Evolutionary conservation across 768 basidiomycete genomes (phyloP).

Genomic region (Plicaturopsis crispa): DNA sequence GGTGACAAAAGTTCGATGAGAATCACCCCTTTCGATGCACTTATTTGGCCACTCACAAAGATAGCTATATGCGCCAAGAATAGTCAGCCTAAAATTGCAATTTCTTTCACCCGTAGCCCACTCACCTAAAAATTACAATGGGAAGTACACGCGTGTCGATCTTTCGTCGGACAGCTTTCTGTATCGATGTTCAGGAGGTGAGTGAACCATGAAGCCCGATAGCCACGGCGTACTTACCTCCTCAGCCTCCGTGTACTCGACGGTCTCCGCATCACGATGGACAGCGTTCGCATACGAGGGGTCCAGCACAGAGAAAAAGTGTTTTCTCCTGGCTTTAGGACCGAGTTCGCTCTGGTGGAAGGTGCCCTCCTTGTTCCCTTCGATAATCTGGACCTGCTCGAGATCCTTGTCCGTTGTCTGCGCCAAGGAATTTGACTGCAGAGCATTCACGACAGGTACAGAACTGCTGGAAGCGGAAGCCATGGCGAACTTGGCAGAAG

Average conservation of each 20-base stretch:
- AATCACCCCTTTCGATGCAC: too few relatives aligned
- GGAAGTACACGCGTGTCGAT: conserved; percentile 45
- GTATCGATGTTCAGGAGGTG: neutral
- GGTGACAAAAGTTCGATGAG: neutral
- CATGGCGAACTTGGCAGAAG: too few relatives aligned
- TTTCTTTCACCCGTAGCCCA: conserved; percentile 1
- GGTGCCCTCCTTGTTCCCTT: conserved; percentile 26
- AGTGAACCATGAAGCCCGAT: neutral
- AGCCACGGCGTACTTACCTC: conserved; percentile 24
- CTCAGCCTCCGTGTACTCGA: conserved; percentile 42
- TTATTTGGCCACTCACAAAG: conserved; percentile 31
- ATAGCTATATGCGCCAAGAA: too few relatives aligned
- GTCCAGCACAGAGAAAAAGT: conserved; percentile 17
- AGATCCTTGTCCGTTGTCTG: conserved; percentile 2
- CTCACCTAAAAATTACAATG: conserved; percentile 41
- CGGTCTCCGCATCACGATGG: conserved; percentile 37
- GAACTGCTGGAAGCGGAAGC: too few relatives aligned
- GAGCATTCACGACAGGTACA: too few relatives aligned
- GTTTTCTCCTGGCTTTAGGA: too few relatives aligned
- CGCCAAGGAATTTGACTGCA: too few relatives aligned
- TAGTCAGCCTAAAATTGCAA: too few relatives aligned
- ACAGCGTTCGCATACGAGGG: conserved; percentile 39
- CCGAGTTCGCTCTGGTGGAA: conserved; percentile 33
- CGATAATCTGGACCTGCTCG: neutral
- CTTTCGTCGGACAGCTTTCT: conserved; percentile 39